Base-by-base conservation (phyloP, 176 grass and related monocot species). In the Aegilops bicornis region DNA sequence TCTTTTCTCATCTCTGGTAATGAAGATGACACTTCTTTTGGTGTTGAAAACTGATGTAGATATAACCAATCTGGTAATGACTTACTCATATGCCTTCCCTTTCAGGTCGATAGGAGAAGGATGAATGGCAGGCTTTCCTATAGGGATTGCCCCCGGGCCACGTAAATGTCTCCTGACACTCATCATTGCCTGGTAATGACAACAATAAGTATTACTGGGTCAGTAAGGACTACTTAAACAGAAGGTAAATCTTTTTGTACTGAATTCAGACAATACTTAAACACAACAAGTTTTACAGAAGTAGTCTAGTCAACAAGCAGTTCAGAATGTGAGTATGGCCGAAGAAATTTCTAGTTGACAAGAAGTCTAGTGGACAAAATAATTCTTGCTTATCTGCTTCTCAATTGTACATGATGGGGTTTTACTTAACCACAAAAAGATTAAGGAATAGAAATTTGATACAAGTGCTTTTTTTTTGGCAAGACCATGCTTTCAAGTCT, bases 31-130 rank as follows among this genome's bases (percentile, higher is more conserved):
- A 54, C 16, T 19, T 54, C 2, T 19, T 54, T 52, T 54, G 19
- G 50, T 1, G 50, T 54, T 1, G 15, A 7, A 19, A 7, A 54
- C 50, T 19, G 50, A 54, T 7, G 16, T 54, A 54, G 50, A 19
- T 17, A 52, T 52, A 17, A 5, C 5, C 15, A 52, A 52, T 52
- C 48, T 17, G 48, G 16, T 27, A 27, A 27, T 27, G 50, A 54
- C 89, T 87, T 91, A 91, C 89, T 91, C 85, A 15, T 91, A 91
- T 80, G 89, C 89, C 82, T 95, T 87, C 88, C 88, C 91, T 92
- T 95, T 88, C 71, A 95, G 69, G 65, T 95, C 93, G 31, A 95
- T 90, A 7, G 90, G 80, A 76, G 86, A 89, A 69, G 90, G 86
- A 87, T 95, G 93, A 75, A 95, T 95, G 15, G 86, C 83, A 50